Evolutionary conservation across 805 yeast genomes (phyloP).

Genomic region (Wickerhamia fluorescens): DNA sequence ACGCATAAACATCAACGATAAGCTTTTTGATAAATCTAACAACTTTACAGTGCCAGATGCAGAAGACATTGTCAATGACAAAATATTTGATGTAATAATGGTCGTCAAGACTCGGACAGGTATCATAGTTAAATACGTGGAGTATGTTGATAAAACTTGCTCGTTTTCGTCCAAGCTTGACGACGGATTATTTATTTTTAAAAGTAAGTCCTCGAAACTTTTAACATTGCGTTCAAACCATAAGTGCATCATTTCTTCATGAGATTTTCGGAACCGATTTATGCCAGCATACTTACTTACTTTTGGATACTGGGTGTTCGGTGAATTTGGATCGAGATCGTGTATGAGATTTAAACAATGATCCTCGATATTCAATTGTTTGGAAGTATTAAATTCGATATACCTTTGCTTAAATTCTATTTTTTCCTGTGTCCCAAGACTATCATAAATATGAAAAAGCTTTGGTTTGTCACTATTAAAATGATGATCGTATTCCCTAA

Average conservation of each 20-base stretch:
- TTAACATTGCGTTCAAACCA: conserved; percentile 9
- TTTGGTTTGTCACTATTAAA: conserved; percentile 1
- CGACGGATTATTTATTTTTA: conserved; percentile 3
- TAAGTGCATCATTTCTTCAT: conserved; percentile 7
- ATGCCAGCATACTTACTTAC: conserved; percentile 1
- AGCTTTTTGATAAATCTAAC: conserved; percentile 9
- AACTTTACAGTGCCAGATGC: conserved; percentile 11
- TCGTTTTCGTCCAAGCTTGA: conserved; percentile 5
- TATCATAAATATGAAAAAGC: conserved; percentile 17
- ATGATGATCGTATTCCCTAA: conserved; percentile 4
- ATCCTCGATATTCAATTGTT: conserved; percentile 24
- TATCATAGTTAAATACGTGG: conserved; percentile 9
- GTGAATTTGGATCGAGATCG: conserved; percentile 1
- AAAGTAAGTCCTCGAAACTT: conserved; percentile 5
- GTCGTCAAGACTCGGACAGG: conserved; percentile 11
- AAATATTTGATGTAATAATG: conserved; percentile 11
- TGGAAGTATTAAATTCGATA: conserved; percentile 13
- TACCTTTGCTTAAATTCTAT: conserved; percentile 18
- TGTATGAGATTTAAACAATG: conserved; percentile 6
- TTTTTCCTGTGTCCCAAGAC: conserved; percentile 8
- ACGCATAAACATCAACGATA: conserved; percentile 8
- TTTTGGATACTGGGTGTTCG: background rate
- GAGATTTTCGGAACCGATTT: conserved; percentile 4
- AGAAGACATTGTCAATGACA: conserved; percentile 13
- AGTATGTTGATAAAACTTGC: conserved; percentile 6